Evolutionary conservation across 2,329 filamentous ascomycete species (phyloP), one percentile per base, ranked within the genome.

Genomic region (Aureobasidium sp.): DNA sequence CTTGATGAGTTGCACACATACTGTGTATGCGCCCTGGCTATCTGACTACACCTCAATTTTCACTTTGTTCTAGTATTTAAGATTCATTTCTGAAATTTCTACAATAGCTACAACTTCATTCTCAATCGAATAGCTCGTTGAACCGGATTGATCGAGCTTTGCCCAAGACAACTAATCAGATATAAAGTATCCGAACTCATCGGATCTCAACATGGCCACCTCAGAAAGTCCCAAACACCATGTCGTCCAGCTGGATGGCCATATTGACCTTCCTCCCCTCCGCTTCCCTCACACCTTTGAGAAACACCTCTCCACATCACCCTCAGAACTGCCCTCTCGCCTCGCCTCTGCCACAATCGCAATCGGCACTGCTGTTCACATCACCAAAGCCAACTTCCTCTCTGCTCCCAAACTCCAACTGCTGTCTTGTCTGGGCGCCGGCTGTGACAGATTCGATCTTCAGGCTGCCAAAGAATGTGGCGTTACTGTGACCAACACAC

Each of bases 171-270:
- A 34, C 9, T 12, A 23, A 42, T n/a, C 39, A 23, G 8, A 53
- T 27, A 55, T 39, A 17, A 13, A 36, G 10, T 13, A 32, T 6
- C 15, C 4, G 26, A 32, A 15, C 34, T 8, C 15, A 32, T 29
- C 51, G n/a, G 8, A n/a, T 8, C 2, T 10, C 17, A 48, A 29
- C 1, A 58, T 47, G 39, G 39, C 17, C 23, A 56, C 7, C 9
- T 56, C 48, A 29, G 36, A 23, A 41, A n/a, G n/a, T n/a, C n/a
- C n/a, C 63, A 74, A 76, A 63, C 76, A 80, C 66, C 70, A 78
- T 56, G 76, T 82, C 62, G 76, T 81, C 57, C 74, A 74, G 51
- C 75, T 81, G 10, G 78, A 82, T 66, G 75, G 75, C 56, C 75
- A 76, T 63, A 76, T 78, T 59, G 68, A 75, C n/a, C 70, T 73